phyloP scores from a whole-genome alignment of 2,329 filamentous ascomycete species.

The Penicillium griseofulvum region DNA sequence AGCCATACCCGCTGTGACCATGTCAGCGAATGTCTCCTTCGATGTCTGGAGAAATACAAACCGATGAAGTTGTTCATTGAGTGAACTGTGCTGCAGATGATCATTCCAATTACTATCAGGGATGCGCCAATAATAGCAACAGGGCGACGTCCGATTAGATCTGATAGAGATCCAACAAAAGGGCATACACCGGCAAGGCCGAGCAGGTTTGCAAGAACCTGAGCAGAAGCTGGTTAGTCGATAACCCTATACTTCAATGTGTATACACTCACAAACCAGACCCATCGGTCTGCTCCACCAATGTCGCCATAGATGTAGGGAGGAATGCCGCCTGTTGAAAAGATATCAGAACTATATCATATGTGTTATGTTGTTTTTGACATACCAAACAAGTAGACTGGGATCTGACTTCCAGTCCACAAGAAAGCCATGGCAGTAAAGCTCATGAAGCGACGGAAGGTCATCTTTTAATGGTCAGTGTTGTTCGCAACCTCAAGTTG shows the following conservation, averaged over 20 bases:
- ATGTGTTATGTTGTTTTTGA: neutral
- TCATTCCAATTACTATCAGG: conserved; percentile 58
- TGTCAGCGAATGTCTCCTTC: neutral
- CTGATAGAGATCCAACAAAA: conserved; percentile 65
- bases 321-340: conserved; percentile 43
- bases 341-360: conserved; percentile 3
- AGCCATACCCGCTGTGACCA: conserved; percentile 49
- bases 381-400: conserved; percentile 53
- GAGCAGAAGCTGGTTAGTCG: neutral
- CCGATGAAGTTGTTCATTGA: conserved; percentile 63
- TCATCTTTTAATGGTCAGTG: conserved; percentile 40
- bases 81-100: conserved; percentile 57
- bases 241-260: neutral
- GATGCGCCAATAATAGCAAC: conserved; percentile 56
- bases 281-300: conserved; percentile 59
- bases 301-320: conserved; percentile 60
- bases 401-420: conserved; percentile 62
- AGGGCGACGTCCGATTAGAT: conserved; percentile 61
- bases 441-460: conserved; percentile 53
- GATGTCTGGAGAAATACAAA: conserved; percentile 36
- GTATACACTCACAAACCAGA: conserved; percentile 53
- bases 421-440: conserved; percentile 59
- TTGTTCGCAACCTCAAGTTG: neutral
- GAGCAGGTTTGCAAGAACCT: conserved; percentile 53
- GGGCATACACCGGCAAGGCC: conserved; percentile 57